A percentile compares a stretch with the other conserved stretches of the same genome.
Conservation (phyloP, 768 basidiomycete species). For the Baorangia bicolor region DNA sequence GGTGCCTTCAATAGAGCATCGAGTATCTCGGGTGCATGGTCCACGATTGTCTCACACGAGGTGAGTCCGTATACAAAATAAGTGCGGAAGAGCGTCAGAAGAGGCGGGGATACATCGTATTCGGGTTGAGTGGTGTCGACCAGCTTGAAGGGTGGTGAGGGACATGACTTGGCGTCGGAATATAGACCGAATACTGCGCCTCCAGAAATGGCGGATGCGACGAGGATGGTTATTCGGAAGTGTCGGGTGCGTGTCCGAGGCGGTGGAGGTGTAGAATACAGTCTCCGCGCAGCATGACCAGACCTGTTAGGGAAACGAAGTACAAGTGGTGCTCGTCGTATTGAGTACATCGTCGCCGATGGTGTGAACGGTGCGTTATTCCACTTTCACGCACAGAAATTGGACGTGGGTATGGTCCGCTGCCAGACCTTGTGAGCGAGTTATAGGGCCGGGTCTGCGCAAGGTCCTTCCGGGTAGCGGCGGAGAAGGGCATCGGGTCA, state of each 20-base stretch:
- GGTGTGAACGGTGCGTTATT: background rate
- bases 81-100: conserved; percentile 55
- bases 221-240: conserved; percentile 13
- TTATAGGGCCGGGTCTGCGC: background rate
- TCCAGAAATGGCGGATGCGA: conserved; percentile 19
- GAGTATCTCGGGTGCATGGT: conserved; percentile 69
- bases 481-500: background rate
- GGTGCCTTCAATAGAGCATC: conserved; percentile 49
- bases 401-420: background rate
- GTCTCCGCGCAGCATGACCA: background rate
- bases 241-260: conserved; percentile 3
- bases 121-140: background rate
- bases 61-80: conserved; percentile 83
- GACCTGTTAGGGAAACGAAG: background rate
- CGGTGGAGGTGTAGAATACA: conserved; percentile 1
- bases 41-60: conserved; percentile 74
- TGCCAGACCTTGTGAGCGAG: background rate
- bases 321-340: conserved; percentile 9
- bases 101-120: conserved; percentile 15
- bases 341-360: conserved; percentile 5
- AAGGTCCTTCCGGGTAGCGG: conserved; percentile 17
- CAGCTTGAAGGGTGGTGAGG: conserved; percentile 19
- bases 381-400: background rate
- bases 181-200: conserved; percentile 21
- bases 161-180: conserved; percentile 27